Evolutionary conservation across 2,329 filamentous ascomycete genomes (phyloP).

Genomic region (Diplodia seriata): DNA sequence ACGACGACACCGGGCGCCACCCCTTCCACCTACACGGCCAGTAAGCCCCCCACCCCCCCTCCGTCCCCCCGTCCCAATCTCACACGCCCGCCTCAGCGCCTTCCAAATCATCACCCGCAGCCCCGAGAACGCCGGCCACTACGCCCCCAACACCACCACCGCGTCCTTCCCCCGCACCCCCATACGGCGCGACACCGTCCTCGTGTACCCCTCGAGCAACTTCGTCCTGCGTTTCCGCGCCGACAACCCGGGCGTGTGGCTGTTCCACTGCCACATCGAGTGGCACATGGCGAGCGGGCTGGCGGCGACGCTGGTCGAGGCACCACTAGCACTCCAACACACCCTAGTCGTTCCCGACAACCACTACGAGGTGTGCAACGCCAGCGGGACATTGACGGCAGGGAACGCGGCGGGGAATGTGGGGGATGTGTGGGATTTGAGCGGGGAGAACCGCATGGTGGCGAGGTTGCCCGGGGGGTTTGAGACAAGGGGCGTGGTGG

Average conservation of each 20-base stretch:
- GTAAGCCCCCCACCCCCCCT: too few species aligned
- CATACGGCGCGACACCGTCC: conserved; percentile 60
- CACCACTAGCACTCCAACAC: conserved; percentile 59
- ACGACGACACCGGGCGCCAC: conserved; percentile 73
- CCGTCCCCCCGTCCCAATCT: too few species aligned
- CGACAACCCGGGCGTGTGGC: conserved; percentile 56
- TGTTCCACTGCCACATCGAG: conserved; percentile 40
- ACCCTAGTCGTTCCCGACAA: conserved; percentile 65
- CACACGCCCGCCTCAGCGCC: conserved; percentile 30
- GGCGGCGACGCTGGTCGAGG: conserved; percentile 60
- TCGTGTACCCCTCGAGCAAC: conserved; percentile 61
- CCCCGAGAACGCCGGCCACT: conserved; percentile 42
- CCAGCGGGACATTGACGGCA: conserved; percentile 55
- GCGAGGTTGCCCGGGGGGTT: conserved; percentile 71
- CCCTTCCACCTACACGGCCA: conserved; percentile 73
- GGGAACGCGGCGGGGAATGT: conserved; percentile 82
- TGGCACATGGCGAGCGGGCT: conserved; percentile 60
- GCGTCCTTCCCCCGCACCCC: conserved; percentile 44
- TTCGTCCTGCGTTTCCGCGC: conserved; percentile 63
- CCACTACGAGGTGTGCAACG: conserved; percentile 63
- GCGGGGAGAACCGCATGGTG: conserved; percentile 60
- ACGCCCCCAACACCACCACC: conserved; percentile 40
- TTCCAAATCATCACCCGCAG: conserved; percentile 52
- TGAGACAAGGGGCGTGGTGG: conserved; percentile 73
- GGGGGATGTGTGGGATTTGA: conserved; percentile 63